A percentile compares a stretch with the other conserved stretches of the same genome.
Conservation (phyloP, 192 early-diverging fungal genomes). For the Borealophlyctis nickersoniae region DNA sequence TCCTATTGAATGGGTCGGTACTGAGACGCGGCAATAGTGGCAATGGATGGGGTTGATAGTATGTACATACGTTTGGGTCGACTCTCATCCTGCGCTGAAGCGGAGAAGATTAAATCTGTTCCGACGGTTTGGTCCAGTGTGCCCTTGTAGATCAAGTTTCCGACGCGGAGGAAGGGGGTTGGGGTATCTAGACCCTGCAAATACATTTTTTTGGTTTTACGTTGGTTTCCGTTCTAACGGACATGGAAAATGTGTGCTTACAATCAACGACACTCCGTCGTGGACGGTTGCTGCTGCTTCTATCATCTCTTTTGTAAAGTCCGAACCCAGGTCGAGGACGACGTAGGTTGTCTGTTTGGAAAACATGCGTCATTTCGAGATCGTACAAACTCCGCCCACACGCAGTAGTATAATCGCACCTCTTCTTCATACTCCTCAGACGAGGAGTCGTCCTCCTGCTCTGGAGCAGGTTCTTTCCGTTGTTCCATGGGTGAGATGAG, state of each 20-base stretch:
- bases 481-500: too few relatives aligned
- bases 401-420: too few relatives aligned
- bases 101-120: slow-evolving; percentile 30
- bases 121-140: slow-evolving; percentile 20
- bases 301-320: slow-evolving; percentile 4
- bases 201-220: too few relatives aligned
- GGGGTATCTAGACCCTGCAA: slow-evolving; percentile 29
- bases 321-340: slow-evolving; percentile 23
- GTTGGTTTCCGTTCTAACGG: too few relatives aligned
- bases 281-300: slow-evolving; percentile 9
- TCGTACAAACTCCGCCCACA: too few relatives aligned
- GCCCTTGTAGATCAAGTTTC: slow-evolving; percentile 20
- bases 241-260: too few relatives aligned
- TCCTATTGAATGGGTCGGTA: too few relatives aligned
- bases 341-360: slow-evolving; percentile 10
- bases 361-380: too few relatives aligned
- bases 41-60: not conserved
- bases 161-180: slow-evolving; percentile 19
- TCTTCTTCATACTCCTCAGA: too few relatives aligned
- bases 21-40: not conserved
- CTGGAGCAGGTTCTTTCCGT: too few relatives aligned
- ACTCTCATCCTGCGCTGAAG: slow-evolving; percentile 8
- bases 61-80: slow-evolving; percentile 17
- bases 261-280: slow-evolving; percentile 18
- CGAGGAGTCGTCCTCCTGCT: too few relatives aligned